Evolutionary conservation across 192 early-diverging fungal genomes (phyloP), one percentile per base, ranked within the genome.

Genomic region (Linderina pennispora): DNA sequence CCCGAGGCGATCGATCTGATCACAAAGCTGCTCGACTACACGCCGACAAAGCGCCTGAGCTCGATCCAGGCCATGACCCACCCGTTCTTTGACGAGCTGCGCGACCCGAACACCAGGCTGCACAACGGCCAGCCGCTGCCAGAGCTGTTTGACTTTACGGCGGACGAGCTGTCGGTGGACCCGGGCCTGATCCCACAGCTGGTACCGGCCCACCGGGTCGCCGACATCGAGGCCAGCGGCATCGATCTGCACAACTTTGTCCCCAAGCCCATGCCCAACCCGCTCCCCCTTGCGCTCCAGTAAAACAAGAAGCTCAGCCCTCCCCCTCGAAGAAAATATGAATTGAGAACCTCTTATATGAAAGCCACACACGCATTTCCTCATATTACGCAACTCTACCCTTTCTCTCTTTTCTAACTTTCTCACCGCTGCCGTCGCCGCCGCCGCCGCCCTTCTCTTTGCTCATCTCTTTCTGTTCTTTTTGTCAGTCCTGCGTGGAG

Each of bases 61-160:
- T 84, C 94, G 22, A 82, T 91, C 53, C 88, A 95, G 65, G 92
- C 92, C 7, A 82, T 99, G 81, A 76, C 83, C 38, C 89, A 94
- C 55, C 85, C 86, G 23, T 99, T 97, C 79, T 99, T 99, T 80
- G 94, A 99, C 71, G 94, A 97, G 63, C 75, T 99, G 65, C 82
- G 96, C 37, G 59, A 83, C 31, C 90, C 89, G 11, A 83, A 81
- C 20, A 90, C 91, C 14, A 79, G 68, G 55, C 69, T 97, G 61
- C 78, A 85, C 25, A 92, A 81, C 45, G 96, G 91, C 23, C 74
- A 77, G 45, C 81, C 85, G 15, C 76, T 97, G 19, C 96, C 96
- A 4, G 74, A 77, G 55, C 77, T 97, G 37, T 99, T 99, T 78
- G 85, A 97, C 57, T 99, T 99, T 62, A 81, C 83, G 14, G 49